Conservation (phyloP, 768 basidiomycete genomes). For the Serendipita vermifera region DNA sequence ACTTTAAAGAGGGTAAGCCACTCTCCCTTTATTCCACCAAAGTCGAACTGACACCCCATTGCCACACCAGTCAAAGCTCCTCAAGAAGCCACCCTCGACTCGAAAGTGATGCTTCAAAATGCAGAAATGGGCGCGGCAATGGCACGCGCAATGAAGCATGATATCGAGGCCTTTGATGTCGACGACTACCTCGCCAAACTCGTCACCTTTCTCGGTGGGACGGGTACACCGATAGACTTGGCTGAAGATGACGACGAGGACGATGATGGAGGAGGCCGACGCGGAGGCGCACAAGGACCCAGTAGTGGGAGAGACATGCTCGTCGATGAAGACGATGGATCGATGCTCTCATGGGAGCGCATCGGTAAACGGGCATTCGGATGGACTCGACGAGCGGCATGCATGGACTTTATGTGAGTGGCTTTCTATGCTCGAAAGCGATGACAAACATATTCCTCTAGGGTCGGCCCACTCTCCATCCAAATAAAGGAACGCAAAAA, state of each 20-base stretch:
- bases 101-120: slow-evolving; percentile 60
- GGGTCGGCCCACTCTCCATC: slow-evolving; percentile 82
- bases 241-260: slow-evolving; percentile 35
- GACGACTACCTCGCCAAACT: slow-evolving; percentile 80
- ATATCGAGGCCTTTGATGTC: slow-evolving; percentile 76
- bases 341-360: slow-evolving; percentile 63
- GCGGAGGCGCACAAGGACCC: slow-evolving; percentile 24
- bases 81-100: slow-evolving; percentile 84
- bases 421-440: not conserved
- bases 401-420: slow-evolving; percentile 78
- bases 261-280: slow-evolving; percentile 30
- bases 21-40: not conserved
- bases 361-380: slow-evolving; percentile 76
- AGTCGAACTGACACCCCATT: not conserved
- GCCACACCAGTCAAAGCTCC: slow-evolving; percentile 53
- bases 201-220: slow-evolving; percentile 67
- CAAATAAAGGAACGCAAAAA: slow-evolving; percentile 72
- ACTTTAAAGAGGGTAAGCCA: slow-evolving; percentile 17
- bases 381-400: slow-evolving; percentile 65
- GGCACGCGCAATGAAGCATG: slow-evolving; percentile 84
- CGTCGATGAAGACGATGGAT: slow-evolving; percentile 31
- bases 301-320: slow-evolving; percentile 10
- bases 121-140: slow-evolving; percentile 72
- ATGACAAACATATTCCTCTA: slow-evolving; percentile 22
- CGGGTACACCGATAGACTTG: too few species aligned